phyloP scores from a whole-genome alignment of 208 protist species.

The Strigomonas galati region DNA sequence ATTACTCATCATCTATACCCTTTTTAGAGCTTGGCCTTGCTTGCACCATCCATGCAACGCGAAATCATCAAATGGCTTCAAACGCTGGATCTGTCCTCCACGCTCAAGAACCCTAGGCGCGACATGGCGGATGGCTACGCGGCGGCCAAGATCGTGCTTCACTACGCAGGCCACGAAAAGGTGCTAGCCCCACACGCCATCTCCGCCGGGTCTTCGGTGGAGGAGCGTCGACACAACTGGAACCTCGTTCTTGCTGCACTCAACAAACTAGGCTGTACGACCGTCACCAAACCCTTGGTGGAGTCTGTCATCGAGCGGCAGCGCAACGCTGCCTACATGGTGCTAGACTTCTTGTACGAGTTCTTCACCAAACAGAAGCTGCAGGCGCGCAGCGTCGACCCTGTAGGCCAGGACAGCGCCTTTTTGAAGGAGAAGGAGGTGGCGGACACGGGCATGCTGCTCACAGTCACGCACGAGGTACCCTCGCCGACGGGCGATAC shows the following conservation, averaged over 20 bases:
- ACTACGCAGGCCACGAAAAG: constrained; percentile 49
- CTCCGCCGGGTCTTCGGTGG: constrained; percentile 67
- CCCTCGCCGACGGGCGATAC: neutral
- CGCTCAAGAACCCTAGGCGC: constrained; percentile 88
- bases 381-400: constrained; percentile 25
- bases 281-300: constrained; percentile 41
- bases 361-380: constrained; percentile 62
- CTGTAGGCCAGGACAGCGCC: neutral
- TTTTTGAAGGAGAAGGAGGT: neutral
- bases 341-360: constrained; percentile 77
- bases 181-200: constrained; percentile 71
- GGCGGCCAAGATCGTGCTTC: constrained; percentile 91
- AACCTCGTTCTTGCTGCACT: constrained; percentile 49
- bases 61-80: constrained; percentile 97
- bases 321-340: constrained; percentile 43
- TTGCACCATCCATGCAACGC: constrained; percentile 52
- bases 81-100: constrained; percentile 88
- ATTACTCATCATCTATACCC: neutral
- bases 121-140: constrained; percentile 94
- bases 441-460: neutral
- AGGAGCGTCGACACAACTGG: constrained; percentile 91
- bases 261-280: constrained; percentile 41
- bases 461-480: neutral
- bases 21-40: neutral
- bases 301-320: constrained; percentile 59